Conservation (phyloP, 2,329 filamentous ascomycete species). For the Phyllosticta citriasiana region DNA sequence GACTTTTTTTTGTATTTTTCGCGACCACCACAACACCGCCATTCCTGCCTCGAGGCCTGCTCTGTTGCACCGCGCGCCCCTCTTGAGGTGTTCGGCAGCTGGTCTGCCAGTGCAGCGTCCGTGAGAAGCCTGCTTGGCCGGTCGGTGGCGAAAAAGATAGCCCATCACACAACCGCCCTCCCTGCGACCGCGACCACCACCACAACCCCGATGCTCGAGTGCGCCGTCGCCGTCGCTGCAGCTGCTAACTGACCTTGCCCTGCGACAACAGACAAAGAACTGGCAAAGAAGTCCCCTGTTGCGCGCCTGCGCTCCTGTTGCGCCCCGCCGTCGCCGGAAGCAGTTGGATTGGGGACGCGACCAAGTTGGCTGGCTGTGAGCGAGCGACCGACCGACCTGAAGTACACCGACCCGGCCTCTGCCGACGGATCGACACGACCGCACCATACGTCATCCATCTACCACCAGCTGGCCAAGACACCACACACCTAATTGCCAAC, state of each 20-base stretch:
- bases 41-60: neutral
- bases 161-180: conserved; percentile 3
- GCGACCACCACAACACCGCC: conserved; percentile 5
- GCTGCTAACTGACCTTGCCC: conserved; percentile 1
- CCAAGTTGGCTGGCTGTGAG: conserved; percentile 19
- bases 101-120: neutral
- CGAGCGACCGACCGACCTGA: neutral
- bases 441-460: conserved; percentile 26
- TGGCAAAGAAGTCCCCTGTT: neutral
- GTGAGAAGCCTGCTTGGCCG: neutral
- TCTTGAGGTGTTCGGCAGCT: neutral
- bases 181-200: conserved; percentile 9
- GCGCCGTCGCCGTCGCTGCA: neutral
- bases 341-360: conserved; percentile 14
- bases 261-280: conserved; percentile 10
- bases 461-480: conserved; percentile 23
- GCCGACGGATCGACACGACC: conserved; percentile 16
- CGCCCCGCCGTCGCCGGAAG: conserved; percentile 12
- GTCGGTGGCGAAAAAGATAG: conserved; percentile 8
- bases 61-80: neutral
- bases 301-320: neutral
- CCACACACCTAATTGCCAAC: conserved; percentile 15
- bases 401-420: conserved; percentile 3
- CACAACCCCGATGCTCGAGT: neutral
- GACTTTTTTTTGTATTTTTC: neutral